phyloP scores from a whole-genome alignment of 768 basidiomycete genomes.

The Leccinellum luteum region DNA sequence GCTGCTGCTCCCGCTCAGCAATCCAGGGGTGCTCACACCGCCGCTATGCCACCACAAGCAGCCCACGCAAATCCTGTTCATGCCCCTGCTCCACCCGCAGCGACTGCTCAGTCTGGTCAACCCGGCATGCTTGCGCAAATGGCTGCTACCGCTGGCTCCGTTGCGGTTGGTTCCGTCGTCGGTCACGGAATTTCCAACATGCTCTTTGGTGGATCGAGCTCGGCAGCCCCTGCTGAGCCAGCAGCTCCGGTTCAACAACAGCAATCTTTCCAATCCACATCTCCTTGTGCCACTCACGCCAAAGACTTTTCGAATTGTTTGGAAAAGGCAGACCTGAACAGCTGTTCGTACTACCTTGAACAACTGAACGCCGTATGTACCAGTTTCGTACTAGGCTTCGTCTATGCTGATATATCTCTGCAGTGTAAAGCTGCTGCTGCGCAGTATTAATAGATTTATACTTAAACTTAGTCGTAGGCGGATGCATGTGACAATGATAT shows the following conservation, averaged over 20 bases:
- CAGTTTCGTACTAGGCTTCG: not conserved
- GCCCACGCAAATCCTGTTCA: constrained; percentile 43
- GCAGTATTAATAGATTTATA: constrained; percentile 40
- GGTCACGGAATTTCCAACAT: constrained; percentile 89
- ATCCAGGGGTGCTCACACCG: constrained; percentile 46
- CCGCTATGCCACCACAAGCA: constrained; percentile 43
- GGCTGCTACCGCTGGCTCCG: constrained; percentile 89
- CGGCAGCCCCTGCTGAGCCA: constrained; percentile 43
- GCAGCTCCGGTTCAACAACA: constrained; percentile 48
- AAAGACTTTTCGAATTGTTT: constrained; percentile 88
- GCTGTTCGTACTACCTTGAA: constrained; percentile 85
- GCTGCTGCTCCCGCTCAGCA: constrained; percentile 37
- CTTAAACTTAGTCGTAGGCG: constrained; percentile 2
- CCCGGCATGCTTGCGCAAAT: constrained; percentile 82
- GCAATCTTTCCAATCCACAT: constrained; percentile 39
- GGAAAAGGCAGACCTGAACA: constrained; percentile 73
- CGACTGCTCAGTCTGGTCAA: constrained; percentile 40
- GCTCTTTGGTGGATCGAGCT: constrained; percentile 75
- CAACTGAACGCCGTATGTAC: constrained; percentile 79
- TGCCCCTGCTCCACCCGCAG: constrained; percentile 38
- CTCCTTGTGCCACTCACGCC: constrained; percentile 73
- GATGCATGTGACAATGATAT: constrained; percentile 9
- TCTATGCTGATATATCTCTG: constrained; percentile 9
- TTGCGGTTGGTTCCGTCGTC: constrained; percentile 83
- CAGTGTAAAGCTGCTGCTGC: constrained; percentile 78